A percentile compares a stretch with the other conserved stretches of the same genome.
These are phyloP conservation scores for Beauveria rudraprayagi DNA, from an alignment of 2,329 filamentous ascomycete genomes.

Conservation along the genomic window DNA sequence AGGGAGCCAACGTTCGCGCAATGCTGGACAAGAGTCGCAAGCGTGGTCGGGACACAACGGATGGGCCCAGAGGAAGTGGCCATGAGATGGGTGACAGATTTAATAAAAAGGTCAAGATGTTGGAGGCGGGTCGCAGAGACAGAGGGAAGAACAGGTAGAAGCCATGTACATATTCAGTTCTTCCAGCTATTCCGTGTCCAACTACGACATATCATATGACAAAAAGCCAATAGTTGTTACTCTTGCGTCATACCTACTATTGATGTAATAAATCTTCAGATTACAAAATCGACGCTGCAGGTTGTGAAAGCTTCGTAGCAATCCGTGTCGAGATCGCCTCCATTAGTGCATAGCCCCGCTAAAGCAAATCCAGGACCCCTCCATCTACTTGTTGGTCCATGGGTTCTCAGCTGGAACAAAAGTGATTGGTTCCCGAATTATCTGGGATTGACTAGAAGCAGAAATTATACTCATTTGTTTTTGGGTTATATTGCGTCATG, in stretches of 20 bases:
- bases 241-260: neutral
- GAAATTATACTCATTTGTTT: neutral
- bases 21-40: conserved; percentile 81
- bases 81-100: conserved; percentile 66
- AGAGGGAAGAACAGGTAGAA: conserved; percentile 33
- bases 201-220: neutral
- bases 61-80: conserved; percentile 61
- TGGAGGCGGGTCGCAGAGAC: conserved; percentile 39
- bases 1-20: conserved; percentile 47
- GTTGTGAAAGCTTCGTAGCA: conserved; percentile 11
- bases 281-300: neutral
- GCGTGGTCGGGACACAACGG: conserved; percentile 57
- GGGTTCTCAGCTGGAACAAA: neutral
- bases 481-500: neutral
- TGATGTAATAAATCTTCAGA: neutral
- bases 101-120: conserved; percentile 57
- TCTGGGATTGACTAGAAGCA: neutral
- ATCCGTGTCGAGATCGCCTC: neutral
- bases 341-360: conserved; percentile 7
- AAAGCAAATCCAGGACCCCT: neutral
- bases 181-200: neutral
- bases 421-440: too few relatives aligned
- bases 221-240: neutral
- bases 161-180: neutral
- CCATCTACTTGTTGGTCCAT: neutral